Percentiles rank a stretch among this genome's conserved stretches.
Evolutionary conservation across 2,329 filamentous ascomycete genomes (phyloP).

Genomic region (Magnaporthiopsis incrustans): DNA sequence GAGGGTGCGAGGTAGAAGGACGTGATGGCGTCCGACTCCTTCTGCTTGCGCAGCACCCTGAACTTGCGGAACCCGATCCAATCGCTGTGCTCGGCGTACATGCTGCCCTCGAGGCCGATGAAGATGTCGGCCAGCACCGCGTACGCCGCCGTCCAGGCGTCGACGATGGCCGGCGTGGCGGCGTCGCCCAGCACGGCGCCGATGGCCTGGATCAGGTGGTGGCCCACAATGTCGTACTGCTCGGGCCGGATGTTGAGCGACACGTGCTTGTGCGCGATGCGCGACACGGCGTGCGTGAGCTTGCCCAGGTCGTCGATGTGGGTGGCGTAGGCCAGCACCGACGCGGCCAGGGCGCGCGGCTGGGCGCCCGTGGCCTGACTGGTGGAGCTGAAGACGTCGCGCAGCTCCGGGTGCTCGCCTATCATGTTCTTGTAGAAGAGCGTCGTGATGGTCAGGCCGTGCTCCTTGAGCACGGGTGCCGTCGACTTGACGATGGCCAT

Average conservation of each 20-base stretch:
- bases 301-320: slow-evolving; percentile 63
- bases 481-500: slow-evolving; percentile 68
- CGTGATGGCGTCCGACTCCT: slow-evolving; percentile 53
- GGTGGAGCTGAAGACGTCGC: slow-evolving; percentile 62
- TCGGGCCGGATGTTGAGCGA: slow-evolving; percentile 61
- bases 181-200: slow-evolving; percentile 58
- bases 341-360: slow-evolving; percentile 57
- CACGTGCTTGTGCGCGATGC: slow-evolving; percentile 70
- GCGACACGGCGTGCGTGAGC: slow-evolving; percentile 49
- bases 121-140: slow-evolving; percentile 63
- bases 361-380: slow-evolving; percentile 63
- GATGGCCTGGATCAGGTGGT: slow-evolving; percentile 60
- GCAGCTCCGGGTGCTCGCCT: slow-evolving; percentile 52
- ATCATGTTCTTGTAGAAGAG: slow-evolving; percentile 67
- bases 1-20: slow-evolving; percentile 64
- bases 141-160: slow-evolving; percentile 68
- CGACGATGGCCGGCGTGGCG: slow-evolving; percentile 56
- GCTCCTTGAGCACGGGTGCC: slow-evolving; percentile 60
- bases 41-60: slow-evolving; percentile 48
- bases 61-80: slow-evolving; percentile 45
- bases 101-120: slow-evolving; percentile 52
- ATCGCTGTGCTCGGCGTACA: slow-evolving; percentile 41
- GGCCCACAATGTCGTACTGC: slow-evolving; percentile 64
- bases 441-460: slow-evolving; percentile 62
- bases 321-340: slow-evolving; percentile 64